These are phyloP conservation scores for Aspergillus sp. DNA, from an alignment of 2,329 filamentous ascomycete genomes.

Conservation along the genomic window DNA sequence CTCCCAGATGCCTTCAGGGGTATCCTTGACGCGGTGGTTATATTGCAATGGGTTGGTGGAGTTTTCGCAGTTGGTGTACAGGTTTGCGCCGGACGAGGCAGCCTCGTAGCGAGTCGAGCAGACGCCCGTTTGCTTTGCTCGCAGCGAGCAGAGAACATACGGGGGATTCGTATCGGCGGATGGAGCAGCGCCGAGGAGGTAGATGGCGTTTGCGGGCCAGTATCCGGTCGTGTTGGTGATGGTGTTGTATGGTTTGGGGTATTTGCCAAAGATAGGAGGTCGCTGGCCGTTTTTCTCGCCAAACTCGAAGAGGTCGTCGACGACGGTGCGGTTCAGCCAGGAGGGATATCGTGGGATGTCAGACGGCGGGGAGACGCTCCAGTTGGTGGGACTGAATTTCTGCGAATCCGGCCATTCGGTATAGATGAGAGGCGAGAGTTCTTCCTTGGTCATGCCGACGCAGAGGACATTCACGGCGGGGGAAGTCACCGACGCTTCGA, in stretches of 20 bases:
- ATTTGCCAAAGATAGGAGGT: slow-evolving; percentile 51
- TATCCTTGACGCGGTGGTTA: no score
- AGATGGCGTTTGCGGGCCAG: slow-evolving; percentile 53
- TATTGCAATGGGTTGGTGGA: no score
- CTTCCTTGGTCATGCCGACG: slow-evolving; percentile 56
- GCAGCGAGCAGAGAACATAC: no score
- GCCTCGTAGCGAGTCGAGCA: no score
- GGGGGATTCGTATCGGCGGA: no score
- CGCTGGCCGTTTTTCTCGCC: slow-evolving; percentile 47
- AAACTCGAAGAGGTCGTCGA: slow-evolving; percentile 70
- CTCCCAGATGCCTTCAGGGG: no score
- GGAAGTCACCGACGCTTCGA: slow-evolving; percentile 65
- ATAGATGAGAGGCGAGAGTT: slow-evolving; percentile 63
- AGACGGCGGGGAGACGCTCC: slow-evolving; percentile 20
- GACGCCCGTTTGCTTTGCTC: no score
- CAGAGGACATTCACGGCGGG: slow-evolving; percentile 71
- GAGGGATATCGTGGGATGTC: slow-evolving; percentile 34
- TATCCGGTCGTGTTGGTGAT: slow-evolving; percentile 50
- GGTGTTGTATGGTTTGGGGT: slow-evolving; percentile 62
- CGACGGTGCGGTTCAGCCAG: slow-evolving; percentile 53
- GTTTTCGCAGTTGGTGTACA: no score
- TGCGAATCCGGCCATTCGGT: slow-evolving; percentile 49
- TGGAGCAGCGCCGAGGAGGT: slow-evolving; percentile 56
- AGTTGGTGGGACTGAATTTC: slow-evolving; percentile 23
- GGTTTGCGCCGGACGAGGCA: no score